Base-by-base conservation (phyloP, 495 filamentous ascomycete species). In the Penicillium flavigenum region DNA sequence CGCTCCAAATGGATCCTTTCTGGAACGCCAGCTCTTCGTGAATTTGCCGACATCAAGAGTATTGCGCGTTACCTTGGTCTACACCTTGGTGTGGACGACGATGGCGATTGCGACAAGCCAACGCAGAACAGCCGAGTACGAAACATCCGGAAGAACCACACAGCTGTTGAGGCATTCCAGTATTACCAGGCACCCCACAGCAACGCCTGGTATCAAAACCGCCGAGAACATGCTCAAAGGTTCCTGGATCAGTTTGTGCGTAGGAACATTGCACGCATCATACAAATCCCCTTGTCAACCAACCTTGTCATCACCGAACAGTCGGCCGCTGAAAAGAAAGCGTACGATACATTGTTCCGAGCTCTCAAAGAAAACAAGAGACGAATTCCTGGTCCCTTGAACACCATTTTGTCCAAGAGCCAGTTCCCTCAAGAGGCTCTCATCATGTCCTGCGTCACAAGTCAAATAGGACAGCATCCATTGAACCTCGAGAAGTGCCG, bases 1-100 rank as follows among this genome's bases (percentile, higher is more conserved):
- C 71, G 74, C 45, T 79, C 80, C 10, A 83, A 81, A 54, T 91
- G 88, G 88, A 72, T 87, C 22, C 68, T 91, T 1, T 89, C 87
- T 0, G 88, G 82, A 3, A 91, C 88, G 2, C 88, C 87, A 0
- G 74, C 75, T 2, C 65, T 87, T 0, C 69, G 69, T 5, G 78
- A 81, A 42, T 83, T 89, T 52, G 73, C 73, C 12, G 83, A 87
- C 48, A 68, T 89, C 22, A 85, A 85, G 44, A 72, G 67, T 4
- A 83, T 87, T 32, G 83, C 83, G 2, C 63, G 67, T 1, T 72
- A 85, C 19, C 51, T 91, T 4, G 78, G 80, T 5, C 57, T 84
- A 9, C 79, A 84, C 52, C 71, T 86, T 3, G 83, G 83, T 1
- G 67, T 78, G 42, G 75, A 80, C 53, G 77, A 85, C 41, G 80